Base-by-base conservation (phyloP, 768 basidiomycete genomes). In the Glaciozyma antarctica region DNA sequence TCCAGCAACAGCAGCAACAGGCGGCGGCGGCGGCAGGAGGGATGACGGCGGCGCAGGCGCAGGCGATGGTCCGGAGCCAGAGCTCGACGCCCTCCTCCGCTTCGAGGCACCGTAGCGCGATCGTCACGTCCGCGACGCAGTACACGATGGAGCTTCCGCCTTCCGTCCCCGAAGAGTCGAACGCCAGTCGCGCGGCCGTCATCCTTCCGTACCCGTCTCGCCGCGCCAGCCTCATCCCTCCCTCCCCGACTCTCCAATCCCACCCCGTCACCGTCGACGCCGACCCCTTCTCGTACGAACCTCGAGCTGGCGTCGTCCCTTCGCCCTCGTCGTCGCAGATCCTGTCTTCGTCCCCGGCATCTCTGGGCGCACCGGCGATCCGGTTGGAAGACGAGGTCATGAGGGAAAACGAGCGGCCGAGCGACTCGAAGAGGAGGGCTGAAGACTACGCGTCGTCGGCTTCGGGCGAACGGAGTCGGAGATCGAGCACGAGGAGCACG, bases 31-130 rank as follows among this genome's bases (percentile, higher is more conserved):
- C 65, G 16, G 63, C 61, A 3, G 65, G 66, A 55, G 69, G 65
- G 5, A 54, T 69, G 17, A 28, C 12, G 4, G 21, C 22, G n/a
- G 38, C 55, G 34, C 38, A 43, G 44, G 65, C 69, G 21, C 65
- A 63, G 32, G 61, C 59, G n/a, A 70, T 75, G 74, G 60, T 67
- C 12, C 60, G 74, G 53, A 70, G 68, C 43, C 72, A 72, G 64
- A 71, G 71, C 5, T 60, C 67, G 24, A 64, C 62, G 62, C 53
- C 49, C 32, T 32, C 60, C 3, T 51, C 61, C 16, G 60, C 65
- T 2, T 52, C 60, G 34, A 52, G 64, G 28, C 70, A 71, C 60
- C 70, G 64, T 28, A 63, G 64, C 12, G 66, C 66, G 19, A 60
- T 67, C 63, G 70, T 71, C 61, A 63, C 66, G 2, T 60, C 66